These are phyloP conservation scores for Thraustochytrium striatum DNA, from an alignment of 352 stramenopile species.

Conservation along the genomic window DNA sequence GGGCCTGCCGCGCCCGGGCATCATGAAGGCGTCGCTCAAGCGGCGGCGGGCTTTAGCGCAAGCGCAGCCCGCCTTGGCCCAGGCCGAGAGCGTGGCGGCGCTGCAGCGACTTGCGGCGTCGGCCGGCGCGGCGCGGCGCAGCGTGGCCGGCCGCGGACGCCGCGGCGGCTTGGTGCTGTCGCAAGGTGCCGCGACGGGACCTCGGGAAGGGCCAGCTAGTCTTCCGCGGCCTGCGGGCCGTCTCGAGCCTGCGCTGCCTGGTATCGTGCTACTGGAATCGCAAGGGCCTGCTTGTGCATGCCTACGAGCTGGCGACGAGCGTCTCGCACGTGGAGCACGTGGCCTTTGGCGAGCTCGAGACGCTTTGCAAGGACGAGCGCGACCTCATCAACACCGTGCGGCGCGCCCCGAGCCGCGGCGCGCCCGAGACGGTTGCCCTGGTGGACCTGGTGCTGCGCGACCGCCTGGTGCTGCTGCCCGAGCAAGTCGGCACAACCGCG, in stretches of 20 bases:
- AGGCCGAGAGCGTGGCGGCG: too few species aligned
- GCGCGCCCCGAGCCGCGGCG: too few species aligned
- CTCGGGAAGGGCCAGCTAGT: slow-evolving; percentile 11
- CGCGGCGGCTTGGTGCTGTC: too few species aligned
- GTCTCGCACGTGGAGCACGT: not conserved
- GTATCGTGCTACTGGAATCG: not conserved
- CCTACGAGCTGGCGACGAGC: not conserved
- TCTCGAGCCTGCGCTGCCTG: slow-evolving; percentile 11
- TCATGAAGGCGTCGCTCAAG: too few species aligned
- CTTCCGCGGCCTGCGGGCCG: not conserved
- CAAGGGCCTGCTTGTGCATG: not conserved
- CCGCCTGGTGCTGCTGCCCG: not conserved
- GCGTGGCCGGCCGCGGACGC: too few species aligned
- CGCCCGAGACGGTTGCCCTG: not conserved
- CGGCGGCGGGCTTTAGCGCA: too few species aligned
- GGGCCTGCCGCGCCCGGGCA: not conserved
- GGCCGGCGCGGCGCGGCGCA: too few species aligned
- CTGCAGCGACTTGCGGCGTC: too few species aligned
- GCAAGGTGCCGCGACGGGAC: not conserved
- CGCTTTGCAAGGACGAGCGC: not conserved
- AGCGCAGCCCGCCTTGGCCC: too few species aligned
- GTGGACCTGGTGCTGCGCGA: not conserved
- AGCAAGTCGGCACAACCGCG: too few species aligned
- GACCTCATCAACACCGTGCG: slow-evolving; percentile 1
- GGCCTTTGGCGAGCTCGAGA: not conserved